A percentile compares a stretch with the other conserved stretches of the same genome.
These are phyloP conservation scores for Aspergillus cavernicola DNA, from an alignment of 495 filamentous ascomycete species.

Conservation along the genomic window DNA sequence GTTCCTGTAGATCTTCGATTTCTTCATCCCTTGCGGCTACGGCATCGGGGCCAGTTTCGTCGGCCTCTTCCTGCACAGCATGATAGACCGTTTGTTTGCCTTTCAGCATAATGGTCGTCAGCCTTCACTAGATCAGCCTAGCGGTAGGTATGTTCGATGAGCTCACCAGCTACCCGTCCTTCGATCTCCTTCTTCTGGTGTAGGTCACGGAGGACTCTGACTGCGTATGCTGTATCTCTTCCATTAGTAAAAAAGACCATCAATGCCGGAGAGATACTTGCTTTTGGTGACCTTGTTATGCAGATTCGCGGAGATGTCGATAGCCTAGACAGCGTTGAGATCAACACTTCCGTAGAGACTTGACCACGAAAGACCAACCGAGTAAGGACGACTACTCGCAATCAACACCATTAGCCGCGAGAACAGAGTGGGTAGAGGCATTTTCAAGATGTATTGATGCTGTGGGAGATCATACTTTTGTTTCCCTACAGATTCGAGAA, in stretches of 20 bases:
- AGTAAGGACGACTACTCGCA: slow-evolving; percentile 55
- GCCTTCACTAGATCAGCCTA: background rate
- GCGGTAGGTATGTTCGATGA: background rate
- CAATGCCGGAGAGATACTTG: slow-evolving; percentile 16
- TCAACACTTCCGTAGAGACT: background rate
- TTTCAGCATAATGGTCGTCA: slow-evolving; percentile 13
- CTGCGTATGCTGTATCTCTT: slow-evolving; percentile 46
- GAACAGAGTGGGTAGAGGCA: background rate
- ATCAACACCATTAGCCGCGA: slow-evolving; percentile 1
- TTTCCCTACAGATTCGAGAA: slow-evolving; percentile 36
- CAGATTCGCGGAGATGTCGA: slow-evolving; percentile 62
- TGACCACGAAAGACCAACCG: slow-evolving; percentile 34
- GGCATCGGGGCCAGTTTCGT: slow-evolving; percentile 41
- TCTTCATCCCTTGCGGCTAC: slow-evolving; percentile 45
- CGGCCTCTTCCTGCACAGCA: slow-evolving; percentile 47
- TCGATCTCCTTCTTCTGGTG: slow-evolving; percentile 58
- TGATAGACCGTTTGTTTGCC: slow-evolving; percentile 66
- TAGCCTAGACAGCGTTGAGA: slow-evolving; percentile 40
- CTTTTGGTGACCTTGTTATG: slow-evolving; percentile 66
- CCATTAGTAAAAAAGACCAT: background rate
- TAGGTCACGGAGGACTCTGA: slow-evolving; percentile 60
- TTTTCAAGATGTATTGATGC: no score
- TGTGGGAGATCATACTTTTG: slow-evolving; percentile 51
- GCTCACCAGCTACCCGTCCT: slow-evolving; percentile 52
- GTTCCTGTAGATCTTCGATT: slow-evolving; percentile 48